Evolutionary conservation across 2,329 filamentous ascomycete species (phyloP).

Genomic region (Penicillium sclerotiorum): DNA sequence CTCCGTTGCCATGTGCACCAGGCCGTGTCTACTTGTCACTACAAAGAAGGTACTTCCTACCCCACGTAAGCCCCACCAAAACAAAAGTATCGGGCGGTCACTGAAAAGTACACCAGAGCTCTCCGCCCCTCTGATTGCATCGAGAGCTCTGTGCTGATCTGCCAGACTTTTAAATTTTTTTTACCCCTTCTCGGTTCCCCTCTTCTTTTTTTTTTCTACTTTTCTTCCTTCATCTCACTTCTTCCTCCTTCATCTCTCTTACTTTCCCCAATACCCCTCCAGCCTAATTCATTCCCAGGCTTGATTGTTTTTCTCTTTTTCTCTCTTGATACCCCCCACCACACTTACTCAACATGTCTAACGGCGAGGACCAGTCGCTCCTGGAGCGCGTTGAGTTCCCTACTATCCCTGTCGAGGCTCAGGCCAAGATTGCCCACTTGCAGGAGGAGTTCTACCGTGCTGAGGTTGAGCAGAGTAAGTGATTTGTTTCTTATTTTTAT

Average conservation of each 20-base stretch:
- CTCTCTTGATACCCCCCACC: background rate
- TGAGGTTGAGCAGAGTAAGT: constrained; percentile 80
- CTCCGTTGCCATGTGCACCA: constrained; percentile 11
- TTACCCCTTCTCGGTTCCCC: constrained; percentile 12
- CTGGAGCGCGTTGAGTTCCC: constrained; percentile 39
- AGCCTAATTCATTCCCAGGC: background rate
- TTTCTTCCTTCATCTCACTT: constrained; percentile 4
- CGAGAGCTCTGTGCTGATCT: constrained; percentile 19
- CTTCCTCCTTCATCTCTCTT: background rate
- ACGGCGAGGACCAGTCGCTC: constrained; percentile 32
- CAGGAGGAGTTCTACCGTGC: constrained; percentile 83
- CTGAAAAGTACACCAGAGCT: constrained; percentile 16
- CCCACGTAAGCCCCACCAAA: background rate
- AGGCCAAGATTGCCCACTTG: constrained; percentile 68
- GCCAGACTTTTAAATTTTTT: constrained; percentile 8
- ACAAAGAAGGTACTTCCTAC: constrained; percentile 13
- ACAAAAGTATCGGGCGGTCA: constrained; percentile 10
- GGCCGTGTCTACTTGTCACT: background rate
- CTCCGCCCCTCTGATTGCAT: constrained; percentile 19
- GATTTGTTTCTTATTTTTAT: background rate
- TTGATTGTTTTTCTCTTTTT: constrained; percentile 1
- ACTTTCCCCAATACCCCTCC: too few species aligned
- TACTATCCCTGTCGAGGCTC: constrained; percentile 50
- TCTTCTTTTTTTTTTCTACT: constrained; percentile 6
- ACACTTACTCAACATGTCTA: constrained; percentile 22